Conservation (phyloP, 352 stramenopile species). For the Pythium periplocum region DNA sequence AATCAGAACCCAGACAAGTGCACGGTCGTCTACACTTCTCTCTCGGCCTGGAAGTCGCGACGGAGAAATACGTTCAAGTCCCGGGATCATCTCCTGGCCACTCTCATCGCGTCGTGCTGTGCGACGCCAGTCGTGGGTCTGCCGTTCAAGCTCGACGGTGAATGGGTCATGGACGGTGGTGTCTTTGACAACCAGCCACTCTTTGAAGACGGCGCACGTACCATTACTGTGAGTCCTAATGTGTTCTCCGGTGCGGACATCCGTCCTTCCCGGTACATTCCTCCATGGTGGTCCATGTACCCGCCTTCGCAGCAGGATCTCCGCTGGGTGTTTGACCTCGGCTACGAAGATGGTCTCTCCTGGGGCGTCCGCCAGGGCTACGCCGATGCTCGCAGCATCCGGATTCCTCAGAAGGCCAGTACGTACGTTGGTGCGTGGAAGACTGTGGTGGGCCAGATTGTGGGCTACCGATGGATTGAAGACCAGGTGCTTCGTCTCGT, state of each 20-base stretch:
- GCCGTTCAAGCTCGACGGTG: slow-evolving; percentile 32
- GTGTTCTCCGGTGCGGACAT: slow-evolving; percentile 31
- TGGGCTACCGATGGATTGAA: slow-evolving; percentile 3
- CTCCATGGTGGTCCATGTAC: slow-evolving; percentile 38
- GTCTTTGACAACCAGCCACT: slow-evolving; percentile 29
- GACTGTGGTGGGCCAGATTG: neutral
- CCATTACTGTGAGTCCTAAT: slow-evolving; percentile 26
- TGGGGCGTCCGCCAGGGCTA: slow-evolving; percentile 12
- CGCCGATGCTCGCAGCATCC: neutral
- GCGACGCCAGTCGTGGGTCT: slow-evolving; percentile 27
- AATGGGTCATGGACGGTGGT: slow-evolving; percentile 41
- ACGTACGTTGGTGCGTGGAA: neutral
- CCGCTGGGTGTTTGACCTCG: slow-evolving; percentile 28
- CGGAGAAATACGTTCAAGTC: slow-evolving; percentile 33
- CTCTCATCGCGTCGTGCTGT: slow-evolving; percentile 45
- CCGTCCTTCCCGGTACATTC: slow-evolving; percentile 35
- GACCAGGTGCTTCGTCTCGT: neutral
- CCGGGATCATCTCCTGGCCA: slow-evolving; percentile 31
- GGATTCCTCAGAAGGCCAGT: neutral
- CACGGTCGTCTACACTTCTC: slow-evolving; percentile 48
- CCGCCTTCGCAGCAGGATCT: slow-evolving; percentile 25
- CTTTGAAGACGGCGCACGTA: slow-evolving; percentile 15
- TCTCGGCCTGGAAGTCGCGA: slow-evolving; percentile 35
- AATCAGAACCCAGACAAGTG: slow-evolving; percentile 22
- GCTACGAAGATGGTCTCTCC: slow-evolving; percentile 17